Evolutionary conservation across 148 eudicot genomes (phyloP), one percentile per base, ranked within the genome.

Genomic region (Rhododendron vialii): DNA sequence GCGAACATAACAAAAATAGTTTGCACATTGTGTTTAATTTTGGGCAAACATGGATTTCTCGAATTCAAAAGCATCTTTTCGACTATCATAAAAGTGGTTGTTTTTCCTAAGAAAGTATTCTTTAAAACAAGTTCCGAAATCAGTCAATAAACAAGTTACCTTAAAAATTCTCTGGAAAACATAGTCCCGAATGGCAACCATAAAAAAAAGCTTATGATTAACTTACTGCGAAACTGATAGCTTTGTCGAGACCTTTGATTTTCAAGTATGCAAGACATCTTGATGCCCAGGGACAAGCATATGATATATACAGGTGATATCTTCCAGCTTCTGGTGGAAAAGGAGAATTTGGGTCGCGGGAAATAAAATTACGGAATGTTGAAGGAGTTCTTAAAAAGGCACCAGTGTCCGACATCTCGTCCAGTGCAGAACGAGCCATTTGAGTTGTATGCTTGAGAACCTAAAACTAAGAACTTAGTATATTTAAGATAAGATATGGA

Each of bases 201-300:
- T 7, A 47, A 2, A 74, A 14, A 43, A 33, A 73, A 5, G 20
- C 80, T 55, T 30, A 13, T 45, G 13, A 22, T 73, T 41, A 69
- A 77, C 89, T 92, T 91, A 95, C 98, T 65, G 93, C 85, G 90
- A 90, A 93, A 89, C 93, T 87, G 89, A 96, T 93, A 80, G 93
- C 98, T 83, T 93, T 91, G 36, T 93, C 95, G 30, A 96, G 98
- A 75, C 99, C 98, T 91, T 95, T 95, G 59, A 95, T 89, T 88
- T 95, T 92, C 79, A 96, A 87, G 87, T 88, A 86, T 50, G 98
- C 90, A 47, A 94, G 92, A 81, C 99, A 96, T 84, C 99, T 91
- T 51, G 91, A 90, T 48, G 99, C 98, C 98, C 98, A 96, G 24
- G 99, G 98, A 88, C 99, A 96, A 30, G 98, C 99, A 88, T 95